phyloP scores from a whole-genome alignment of 345 rosid genomes.

The Corchorus olitorius region DNA sequence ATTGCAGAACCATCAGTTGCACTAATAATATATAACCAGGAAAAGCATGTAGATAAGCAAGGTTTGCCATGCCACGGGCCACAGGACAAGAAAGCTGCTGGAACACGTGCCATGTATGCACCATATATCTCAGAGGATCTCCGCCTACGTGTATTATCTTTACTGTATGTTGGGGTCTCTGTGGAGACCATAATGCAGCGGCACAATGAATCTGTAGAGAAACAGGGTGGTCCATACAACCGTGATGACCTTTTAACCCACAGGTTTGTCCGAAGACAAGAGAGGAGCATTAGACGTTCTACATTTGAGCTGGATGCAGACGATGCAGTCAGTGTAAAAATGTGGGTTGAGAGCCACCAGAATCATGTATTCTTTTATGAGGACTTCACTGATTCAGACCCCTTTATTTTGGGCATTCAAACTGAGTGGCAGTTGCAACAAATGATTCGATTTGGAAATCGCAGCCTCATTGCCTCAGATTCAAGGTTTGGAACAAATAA shows the following conservation, averaged over 20 bases:
- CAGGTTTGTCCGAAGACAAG: conserved; percentile 88
- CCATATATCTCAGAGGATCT: conserved; percentile 98
- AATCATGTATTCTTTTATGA: conserved; percentile 71
- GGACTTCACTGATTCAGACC: conserved; percentile 71
- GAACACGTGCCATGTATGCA: conserved; percentile 96
- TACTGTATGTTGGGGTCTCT: conserved; percentile 86
- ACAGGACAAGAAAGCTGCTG: conserved; percentile 91
- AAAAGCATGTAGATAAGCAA: conserved; percentile 87
- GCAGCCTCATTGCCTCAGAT: conserved; percentile 82
- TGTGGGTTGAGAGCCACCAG: conserved; percentile 95
- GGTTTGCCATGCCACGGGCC: conserved; percentile 96
- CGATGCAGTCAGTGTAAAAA: conserved; percentile 68
- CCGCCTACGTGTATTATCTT: conserved; percentile 83
- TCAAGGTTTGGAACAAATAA: conserved; percentile 91
- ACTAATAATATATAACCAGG: conserved; percentile 79
- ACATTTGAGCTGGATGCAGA: conserved; percentile 75
- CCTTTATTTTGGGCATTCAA: conserved; percentile 84
- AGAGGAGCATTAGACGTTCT: conserved; percentile 88
- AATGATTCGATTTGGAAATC: conserved; percentile 91
- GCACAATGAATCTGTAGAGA: conserved; percentile 91
- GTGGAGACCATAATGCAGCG: conserved; percentile 98
- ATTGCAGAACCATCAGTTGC: conserved; percentile 91
- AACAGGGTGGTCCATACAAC: conserved; percentile 82
- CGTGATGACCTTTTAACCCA: conserved; percentile 91
- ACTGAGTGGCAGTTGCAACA: conserved; percentile 99